Conservation (phyloP, 306 rosid genomes). For the Arachis stenosperma region DNA sequence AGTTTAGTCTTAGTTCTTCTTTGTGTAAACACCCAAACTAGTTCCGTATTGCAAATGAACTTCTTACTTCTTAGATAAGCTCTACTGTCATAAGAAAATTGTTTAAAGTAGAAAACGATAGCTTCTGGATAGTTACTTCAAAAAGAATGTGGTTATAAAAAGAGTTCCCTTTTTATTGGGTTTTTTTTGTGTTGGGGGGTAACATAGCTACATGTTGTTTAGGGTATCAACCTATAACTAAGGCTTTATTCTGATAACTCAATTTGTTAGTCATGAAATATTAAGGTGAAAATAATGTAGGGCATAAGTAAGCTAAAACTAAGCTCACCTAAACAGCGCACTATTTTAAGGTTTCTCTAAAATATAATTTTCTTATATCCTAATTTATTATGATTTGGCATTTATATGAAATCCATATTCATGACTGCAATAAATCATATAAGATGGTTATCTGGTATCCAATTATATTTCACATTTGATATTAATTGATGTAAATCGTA, state of each 20-base stretch:
- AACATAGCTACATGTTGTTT: neutral
- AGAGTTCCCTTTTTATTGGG: no score
- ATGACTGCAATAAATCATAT: slow-evolving; percentile 5
- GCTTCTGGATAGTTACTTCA: neutral
- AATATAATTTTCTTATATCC: neutral
- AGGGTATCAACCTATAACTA: neutral
- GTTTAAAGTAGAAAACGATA: neutral
- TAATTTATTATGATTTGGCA: slow-evolving; percentile 10
- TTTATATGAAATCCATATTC: neutral
- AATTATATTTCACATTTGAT: slow-evolving; percentile 28
- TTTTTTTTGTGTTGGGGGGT: neutral
- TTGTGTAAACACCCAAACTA: neutral
- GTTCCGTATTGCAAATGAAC: neutral
- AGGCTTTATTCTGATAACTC: neutral
- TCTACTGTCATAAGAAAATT: neutral
- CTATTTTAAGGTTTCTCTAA: neutral
- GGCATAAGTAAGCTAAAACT: neutral
- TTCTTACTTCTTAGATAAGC: neutral
- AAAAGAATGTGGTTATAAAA: neutral
- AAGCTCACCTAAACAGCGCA: neutral
- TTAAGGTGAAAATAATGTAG: neutral
- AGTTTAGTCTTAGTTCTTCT: neutral
- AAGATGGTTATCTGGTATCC: neutral
- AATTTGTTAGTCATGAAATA: neutral
- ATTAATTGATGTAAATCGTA: slow-evolving; percentile 23